Conservation (phyloP, 768 basidiomycete genomes). For the Stropharia rugosoannulata region DNA sequence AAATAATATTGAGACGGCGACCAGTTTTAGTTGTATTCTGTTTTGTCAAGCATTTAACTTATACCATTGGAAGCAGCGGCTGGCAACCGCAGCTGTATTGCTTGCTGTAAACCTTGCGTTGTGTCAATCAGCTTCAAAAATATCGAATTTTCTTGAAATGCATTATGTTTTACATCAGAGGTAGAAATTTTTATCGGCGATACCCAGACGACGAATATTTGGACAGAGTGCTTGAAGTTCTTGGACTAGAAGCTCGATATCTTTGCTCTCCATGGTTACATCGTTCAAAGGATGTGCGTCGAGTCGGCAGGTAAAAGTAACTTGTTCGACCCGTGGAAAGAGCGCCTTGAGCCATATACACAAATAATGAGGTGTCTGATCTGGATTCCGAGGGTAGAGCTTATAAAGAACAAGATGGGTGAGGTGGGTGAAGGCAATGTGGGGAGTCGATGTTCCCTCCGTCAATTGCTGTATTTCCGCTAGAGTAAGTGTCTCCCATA, state of each 20-base stretch:
- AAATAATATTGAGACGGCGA: neutral
- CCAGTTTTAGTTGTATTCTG: neutral
- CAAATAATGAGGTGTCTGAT: slow-evolving; percentile 8
- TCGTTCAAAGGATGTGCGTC: slow-evolving; percentile 11
- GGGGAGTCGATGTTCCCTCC: neutral
- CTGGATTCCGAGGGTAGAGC: neutral
- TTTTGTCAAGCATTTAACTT: neutral
- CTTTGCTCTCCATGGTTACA: slow-evolving; percentile 4
- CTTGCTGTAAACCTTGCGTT: neutral
- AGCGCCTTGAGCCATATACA: slow-evolving; percentile 16
- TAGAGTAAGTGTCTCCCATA: slow-evolving; percentile 11
- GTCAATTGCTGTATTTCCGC: slow-evolving; percentile 7
- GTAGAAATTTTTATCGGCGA: slow-evolving; percentile 5
- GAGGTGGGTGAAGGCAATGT: slow-evolving; percentile 13
- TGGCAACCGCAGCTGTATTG: neutral
- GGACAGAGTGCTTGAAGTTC: slow-evolving; percentile 10
- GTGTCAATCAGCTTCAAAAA: neutral
- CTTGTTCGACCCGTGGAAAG: slow-evolving; percentile 12
- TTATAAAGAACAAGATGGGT: slow-evolving; percentile 14
- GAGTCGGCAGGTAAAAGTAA: slow-evolving; percentile 15
- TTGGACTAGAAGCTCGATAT: slow-evolving; percentile 4
- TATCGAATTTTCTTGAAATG: neutral
- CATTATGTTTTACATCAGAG: neutral
- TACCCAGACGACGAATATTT: slow-evolving; percentile 10
- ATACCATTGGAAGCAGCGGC: neutral